Base-by-base conservation (phyloP, 108 stramenopile genomes). In the Cylindrotheca closterium region DNA sequence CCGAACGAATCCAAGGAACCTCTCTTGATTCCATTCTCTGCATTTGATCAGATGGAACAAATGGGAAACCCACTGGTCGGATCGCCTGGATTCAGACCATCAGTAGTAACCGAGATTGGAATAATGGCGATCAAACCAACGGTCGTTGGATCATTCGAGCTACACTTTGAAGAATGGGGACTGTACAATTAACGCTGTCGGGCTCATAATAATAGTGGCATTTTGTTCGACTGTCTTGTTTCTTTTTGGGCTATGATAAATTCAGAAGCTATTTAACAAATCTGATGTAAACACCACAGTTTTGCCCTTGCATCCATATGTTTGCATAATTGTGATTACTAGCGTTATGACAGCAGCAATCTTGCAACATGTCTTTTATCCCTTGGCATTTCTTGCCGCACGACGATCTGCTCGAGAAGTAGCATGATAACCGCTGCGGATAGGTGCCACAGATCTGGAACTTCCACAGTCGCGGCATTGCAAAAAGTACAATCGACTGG, bases 381-480 rank as follows among this genome's bases (percentile, higher is more conserved):
- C 82, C 78, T 83, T 87, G 56, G 88, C 87, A 80, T 96, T 96
- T 54, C 96, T 80, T 27, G 96, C 86, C 23, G 97, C 97, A 48
- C 98, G 86, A 70, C 99, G 89, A 79, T 99, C 98, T 37, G 98
- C 98, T 42, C 98, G 86, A 59, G 88, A 93, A 50, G 96, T 95
- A n/a, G 98, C 98, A 80, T 99, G 98, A 87, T 96, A 99, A 57
- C 98, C 98, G 47, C 88, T 81, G 26, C 96, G 82, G 71, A 99
- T 98, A 15, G 92, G 82, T 21, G 98, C 96, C 26, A 99, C 99
- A 57, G 89, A 88, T 30, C 99, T 82, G 56, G 77, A 78, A 52
- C 85, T 82, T 29, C 96, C 98, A 67, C 95, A 97, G 56, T 90
- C 96, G 66, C 83, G 91, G 79, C 99, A 99, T 58, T 94, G 85